Percentiles rank a stretch among this genome's conserved stretches.
phyloP scores from a whole-genome alignment of 805 yeast genomes.

The Wickerhamiella siamensis region DNA sequence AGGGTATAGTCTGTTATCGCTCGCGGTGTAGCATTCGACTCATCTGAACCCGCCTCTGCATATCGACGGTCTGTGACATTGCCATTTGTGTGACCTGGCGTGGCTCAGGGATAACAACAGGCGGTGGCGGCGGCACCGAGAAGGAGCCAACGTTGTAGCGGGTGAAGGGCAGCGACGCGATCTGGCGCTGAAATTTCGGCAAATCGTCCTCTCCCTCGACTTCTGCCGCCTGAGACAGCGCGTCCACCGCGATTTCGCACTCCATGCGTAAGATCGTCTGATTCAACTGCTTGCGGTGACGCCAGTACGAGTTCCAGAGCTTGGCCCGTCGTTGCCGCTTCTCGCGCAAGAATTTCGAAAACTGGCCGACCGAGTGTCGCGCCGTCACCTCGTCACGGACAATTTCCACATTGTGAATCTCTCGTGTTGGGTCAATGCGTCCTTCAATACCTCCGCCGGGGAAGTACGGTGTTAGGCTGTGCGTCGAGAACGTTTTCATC shows the following conservation, averaged over 20 bases:
- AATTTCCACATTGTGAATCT: constrained; percentile 7
- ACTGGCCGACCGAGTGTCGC: constrained; percentile 16
- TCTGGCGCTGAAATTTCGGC: constrained; percentile 9
- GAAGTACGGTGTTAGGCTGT: constrained; percentile 13
- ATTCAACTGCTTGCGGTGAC: constrained; percentile 12
- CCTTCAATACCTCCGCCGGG: constrained; percentile 19
- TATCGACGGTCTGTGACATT: constrained; percentile 1
- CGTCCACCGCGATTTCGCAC: constrained; percentile 15
- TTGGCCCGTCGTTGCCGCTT: constrained; percentile 20
- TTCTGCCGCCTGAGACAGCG: constrained; percentile 14
- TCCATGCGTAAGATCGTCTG: constrained; percentile 12
- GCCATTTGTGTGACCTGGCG: constrained; percentile 9
- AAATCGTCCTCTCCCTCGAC: constrained; percentile 15
- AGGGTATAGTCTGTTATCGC: neutral
- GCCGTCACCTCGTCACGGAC: constrained; percentile 17
- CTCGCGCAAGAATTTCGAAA: constrained; percentile 16
- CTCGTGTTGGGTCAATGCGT: constrained; percentile 8
- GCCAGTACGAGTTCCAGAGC: constrained; percentile 26
- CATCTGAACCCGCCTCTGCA: constrained; percentile 1
- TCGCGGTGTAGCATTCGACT: neutral
- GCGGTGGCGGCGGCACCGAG: constrained; percentile 15
- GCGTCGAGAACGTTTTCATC: constrained; percentile 12
- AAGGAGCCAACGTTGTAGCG: constrained; percentile 15
- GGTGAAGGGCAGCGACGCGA: constrained; percentile 12
- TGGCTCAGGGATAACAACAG: constrained; percentile 19